Percentiles rank a stretch among this genome's conserved stretches.
Evolutionary conservation across 306 rosid genomes (phyloP).

Genomic region (Senna siamea): DNA sequence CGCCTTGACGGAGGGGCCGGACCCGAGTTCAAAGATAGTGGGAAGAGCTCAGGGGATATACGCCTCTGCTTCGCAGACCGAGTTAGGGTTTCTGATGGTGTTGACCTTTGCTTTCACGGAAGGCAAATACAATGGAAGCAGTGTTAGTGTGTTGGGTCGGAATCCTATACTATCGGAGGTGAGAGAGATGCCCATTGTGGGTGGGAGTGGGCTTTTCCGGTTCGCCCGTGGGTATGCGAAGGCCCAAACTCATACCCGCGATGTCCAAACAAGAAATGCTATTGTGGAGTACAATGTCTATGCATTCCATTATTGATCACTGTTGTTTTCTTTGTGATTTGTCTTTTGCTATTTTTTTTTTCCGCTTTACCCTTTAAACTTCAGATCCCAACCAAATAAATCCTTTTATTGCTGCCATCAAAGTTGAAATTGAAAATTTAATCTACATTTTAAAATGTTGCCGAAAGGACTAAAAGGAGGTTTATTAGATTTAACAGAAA

Average conservation of each 20-base stretch:
- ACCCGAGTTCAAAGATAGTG: constrained; percentile 42
- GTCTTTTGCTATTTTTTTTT: background rate
- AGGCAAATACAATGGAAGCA: constrained; percentile 68
- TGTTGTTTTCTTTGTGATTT: background rate
- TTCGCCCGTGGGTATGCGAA: constrained; percentile 71
- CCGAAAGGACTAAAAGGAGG: too few relatives aligned
- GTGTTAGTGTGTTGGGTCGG: constrained; percentile 64
- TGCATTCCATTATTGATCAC: constrained; percentile 54
- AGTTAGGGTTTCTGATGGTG: constrained; percentile 55
- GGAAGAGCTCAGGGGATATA: constrained; percentile 76
- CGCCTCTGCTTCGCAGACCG: constrained; percentile 61
- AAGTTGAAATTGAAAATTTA: too few relatives aligned
- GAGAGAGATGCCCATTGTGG: constrained; percentile 76
- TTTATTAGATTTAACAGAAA: too few relatives aligned
- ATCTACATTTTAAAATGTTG: too few relatives aligned
- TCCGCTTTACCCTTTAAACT: too few relatives aligned
- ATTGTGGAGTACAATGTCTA: constrained; percentile 67
- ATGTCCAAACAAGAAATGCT: constrained; percentile 35
- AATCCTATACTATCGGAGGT: constrained; percentile 41
- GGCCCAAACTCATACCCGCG: constrained; percentile 43
- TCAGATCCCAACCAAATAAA: too few relatives aligned
- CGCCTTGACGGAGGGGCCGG: constrained; percentile 54
- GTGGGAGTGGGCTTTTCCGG: constrained; percentile 71
- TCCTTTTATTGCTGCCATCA: too few relatives aligned
- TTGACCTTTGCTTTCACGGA: constrained; percentile 56